A percentile compares a stretch with the other conserved stretches of the same genome.
phyloP scores from a whole-genome alignment of 1,284 basidiomycete genomes.

The Caloboletus firmus region DNA sequence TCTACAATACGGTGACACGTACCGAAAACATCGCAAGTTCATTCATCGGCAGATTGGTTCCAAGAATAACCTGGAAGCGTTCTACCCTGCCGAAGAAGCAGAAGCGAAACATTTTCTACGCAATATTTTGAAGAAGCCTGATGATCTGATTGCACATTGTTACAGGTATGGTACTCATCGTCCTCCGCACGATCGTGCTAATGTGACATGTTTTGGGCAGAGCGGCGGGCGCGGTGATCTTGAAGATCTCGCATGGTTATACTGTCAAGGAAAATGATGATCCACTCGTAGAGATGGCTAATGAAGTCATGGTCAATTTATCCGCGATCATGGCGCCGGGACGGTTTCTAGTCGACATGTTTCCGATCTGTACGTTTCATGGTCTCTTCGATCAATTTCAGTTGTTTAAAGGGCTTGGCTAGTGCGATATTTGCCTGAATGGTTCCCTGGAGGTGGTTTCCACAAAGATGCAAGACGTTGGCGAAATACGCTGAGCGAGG shows the following conservation, averaged over 20 bases:
- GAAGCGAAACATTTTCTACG: slow-evolving; percentile 19
- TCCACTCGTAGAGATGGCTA: slow-evolving; percentile 24
- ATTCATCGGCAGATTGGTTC: neutral
- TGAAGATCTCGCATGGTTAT: slow-evolving; percentile 23
- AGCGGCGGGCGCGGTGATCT: slow-evolving; percentile 7
- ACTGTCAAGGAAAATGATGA: slow-evolving; percentile 23
- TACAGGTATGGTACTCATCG: slow-evolving; percentile 13
- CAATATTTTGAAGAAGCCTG: slow-evolving; percentile 14
- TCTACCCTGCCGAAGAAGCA: slow-evolving; percentile 15
- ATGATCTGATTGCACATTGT: slow-evolving; percentile 3
- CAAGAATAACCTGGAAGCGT: slow-evolving; percentile 10
- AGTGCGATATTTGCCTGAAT: slow-evolving; percentile 25
- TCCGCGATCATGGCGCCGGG: slow-evolving; percentile 14
- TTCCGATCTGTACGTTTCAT: slow-evolving; percentile 28
- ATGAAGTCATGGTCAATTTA: slow-evolving; percentile 18
- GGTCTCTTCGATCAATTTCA: neutral
- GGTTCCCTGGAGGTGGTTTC: slow-evolving; percentile 50
- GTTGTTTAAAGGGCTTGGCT: neutral
- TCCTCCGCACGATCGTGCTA: neutral
- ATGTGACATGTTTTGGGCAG: neutral
- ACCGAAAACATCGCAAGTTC: slow-evolving; percentile 10
- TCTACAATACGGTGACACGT: slow-evolving; percentile 22
- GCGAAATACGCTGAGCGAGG: slow-evolving; percentile 33
- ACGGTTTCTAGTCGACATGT: slow-evolving; percentile 29
- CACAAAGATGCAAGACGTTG: slow-evolving; percentile 40